Percentiles rank a stretch among this genome's conserved stretches.
Conservation (phyloP, 2,329 filamentous ascomycete species). For the Microdochium trichocladiopsis region DNA sequence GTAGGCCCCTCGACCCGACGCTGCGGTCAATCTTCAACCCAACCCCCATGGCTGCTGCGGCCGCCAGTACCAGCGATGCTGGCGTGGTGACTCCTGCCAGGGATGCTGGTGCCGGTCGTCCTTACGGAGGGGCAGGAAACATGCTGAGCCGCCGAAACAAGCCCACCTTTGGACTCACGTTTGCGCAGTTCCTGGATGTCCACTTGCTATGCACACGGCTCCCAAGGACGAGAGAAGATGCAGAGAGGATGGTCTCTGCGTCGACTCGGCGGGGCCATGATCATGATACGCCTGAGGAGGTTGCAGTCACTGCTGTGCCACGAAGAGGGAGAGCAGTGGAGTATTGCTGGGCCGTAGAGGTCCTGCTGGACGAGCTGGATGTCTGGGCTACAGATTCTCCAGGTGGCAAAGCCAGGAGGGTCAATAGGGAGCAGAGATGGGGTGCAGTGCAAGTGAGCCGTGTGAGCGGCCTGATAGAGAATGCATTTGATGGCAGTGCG, state of each 20-base stretch:
- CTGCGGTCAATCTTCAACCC: constrained; percentile 43
- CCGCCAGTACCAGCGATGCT: background rate
- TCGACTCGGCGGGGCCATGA: background rate
- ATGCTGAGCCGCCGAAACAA: constrained; percentile 26
- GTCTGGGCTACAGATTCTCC: constrained; percentile 25
- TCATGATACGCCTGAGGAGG: background rate
- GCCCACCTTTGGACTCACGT: constrained; percentile 46
- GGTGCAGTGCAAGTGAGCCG: background rate
- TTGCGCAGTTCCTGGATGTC: constrained; percentile 45
- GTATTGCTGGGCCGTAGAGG: constrained; percentile 39
- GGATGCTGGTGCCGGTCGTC: background rate
- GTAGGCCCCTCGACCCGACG: constrained; percentile 29
- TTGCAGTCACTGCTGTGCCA: background rate
- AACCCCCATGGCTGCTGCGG: constrained; percentile 10
- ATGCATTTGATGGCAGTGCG: background rate
- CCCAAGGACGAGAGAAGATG: constrained; percentile 31
- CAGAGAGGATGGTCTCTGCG: constrained; percentile 21
- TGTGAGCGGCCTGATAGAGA: background rate
- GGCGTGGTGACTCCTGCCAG: background rate
- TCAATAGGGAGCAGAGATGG: constrained; percentile 1
- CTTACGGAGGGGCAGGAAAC: constrained; percentile 8
- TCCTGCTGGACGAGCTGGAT: constrained; percentile 42
- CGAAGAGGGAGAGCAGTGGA: constrained; percentile 6
- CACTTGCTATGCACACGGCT: constrained; percentile 44
- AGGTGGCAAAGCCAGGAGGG: background rate